Conservation (phyloP, 2,329 filamentous ascomycete genomes). For the Fusarium miscanthi region DNA sequence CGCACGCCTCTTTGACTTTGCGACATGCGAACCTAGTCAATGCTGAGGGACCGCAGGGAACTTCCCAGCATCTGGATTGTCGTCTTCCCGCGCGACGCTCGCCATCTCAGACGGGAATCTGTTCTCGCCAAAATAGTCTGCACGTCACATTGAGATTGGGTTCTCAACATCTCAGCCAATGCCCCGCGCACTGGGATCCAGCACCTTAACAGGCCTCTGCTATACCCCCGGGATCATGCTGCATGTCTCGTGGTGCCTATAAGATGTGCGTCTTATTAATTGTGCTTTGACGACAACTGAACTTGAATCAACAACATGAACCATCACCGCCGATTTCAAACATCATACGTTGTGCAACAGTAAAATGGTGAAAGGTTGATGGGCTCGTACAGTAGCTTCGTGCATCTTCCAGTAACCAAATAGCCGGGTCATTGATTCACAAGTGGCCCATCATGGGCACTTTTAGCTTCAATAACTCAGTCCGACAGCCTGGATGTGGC, state of each 20-base stretch:
- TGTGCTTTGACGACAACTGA: not conserved
- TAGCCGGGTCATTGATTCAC: conserved; percentile 14
- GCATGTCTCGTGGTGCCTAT: conserved; percentile 22
- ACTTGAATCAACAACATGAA: not conserved
- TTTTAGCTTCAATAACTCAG: conserved; percentile 19
- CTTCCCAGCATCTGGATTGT: conserved; percentile 19
- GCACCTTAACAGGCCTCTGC: conserved; percentile 17
- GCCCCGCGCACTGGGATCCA: conserved; percentile 6
- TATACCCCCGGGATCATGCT: conserved; percentile 10
- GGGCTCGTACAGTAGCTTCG: conserved; percentile 1
- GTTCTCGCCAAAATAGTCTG: not conserved
- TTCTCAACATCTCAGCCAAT: not conserved
- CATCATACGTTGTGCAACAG: conserved; percentile 1
- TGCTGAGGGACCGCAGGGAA: conserved; percentile 13
- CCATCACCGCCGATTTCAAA: not conserved
- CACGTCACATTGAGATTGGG: conserved; percentile 7
- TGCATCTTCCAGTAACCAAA: conserved; percentile 2
- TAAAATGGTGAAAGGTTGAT: not conserved
- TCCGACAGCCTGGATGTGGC: conserved; percentile 32
- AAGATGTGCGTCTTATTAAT: not conserved
- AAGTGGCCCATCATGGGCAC: conserved; percentile 3
- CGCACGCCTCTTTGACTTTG: conserved; percentile 23
- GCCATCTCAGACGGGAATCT: not conserved
- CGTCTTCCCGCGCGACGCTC: not conserved
- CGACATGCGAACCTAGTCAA: not conserved